Base-by-base conservation (phyloP, 805 yeast species). In the Saturnispora sekii region DNA sequence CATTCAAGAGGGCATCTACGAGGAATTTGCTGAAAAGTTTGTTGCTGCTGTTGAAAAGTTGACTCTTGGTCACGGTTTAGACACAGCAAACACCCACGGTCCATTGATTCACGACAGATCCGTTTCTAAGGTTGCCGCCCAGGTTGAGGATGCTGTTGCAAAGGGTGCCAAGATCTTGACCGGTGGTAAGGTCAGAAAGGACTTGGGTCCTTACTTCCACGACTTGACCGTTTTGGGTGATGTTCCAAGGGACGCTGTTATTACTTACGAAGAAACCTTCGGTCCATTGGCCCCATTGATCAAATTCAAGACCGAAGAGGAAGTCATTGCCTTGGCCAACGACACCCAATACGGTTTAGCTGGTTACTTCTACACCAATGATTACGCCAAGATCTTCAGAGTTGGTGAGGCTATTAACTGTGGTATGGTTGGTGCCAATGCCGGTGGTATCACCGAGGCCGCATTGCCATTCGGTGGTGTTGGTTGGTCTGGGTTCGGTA, bases 381-480 rank as follows among this genome's bases (percentile, higher is more conserved):
- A 82, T 67, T 65, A 64, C 87, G 53, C 76, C 74, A 70, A 81
- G 79, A 58, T 89, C 93, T 35, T 69, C 82, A 56, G 77, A 77
- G 48, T 89, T 84, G 51, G 72, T 95, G 40, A 72, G 66, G 77
- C 77, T 61, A 66, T 89, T 45, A 76, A 80, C 56, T 82, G 95
- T 48, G 97, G 97, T 61, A 84, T 90, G 48, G 79, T 89, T 53
- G 89, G 95, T 90, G 76, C 88, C 54, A 89, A 89, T 77, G 77
- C 88, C 47, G 81, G 85, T 67, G 87, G 87, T 67, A 90, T 84
- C 60, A 81, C 86, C 74, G 88, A 88, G 65, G 81, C 73, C 58
- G 72, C 76, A 63, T 83, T 89, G 63, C 96, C 96, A 59, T 89
- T 89, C 65, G 96, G 96, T 57, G 96, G 96, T 40, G 84, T 73